Evolutionary conservation across 2,329 filamentous ascomycete species (phyloP), one percentile per base, ranked within the genome.

Genomic region (Neonectria punicea): DNA sequence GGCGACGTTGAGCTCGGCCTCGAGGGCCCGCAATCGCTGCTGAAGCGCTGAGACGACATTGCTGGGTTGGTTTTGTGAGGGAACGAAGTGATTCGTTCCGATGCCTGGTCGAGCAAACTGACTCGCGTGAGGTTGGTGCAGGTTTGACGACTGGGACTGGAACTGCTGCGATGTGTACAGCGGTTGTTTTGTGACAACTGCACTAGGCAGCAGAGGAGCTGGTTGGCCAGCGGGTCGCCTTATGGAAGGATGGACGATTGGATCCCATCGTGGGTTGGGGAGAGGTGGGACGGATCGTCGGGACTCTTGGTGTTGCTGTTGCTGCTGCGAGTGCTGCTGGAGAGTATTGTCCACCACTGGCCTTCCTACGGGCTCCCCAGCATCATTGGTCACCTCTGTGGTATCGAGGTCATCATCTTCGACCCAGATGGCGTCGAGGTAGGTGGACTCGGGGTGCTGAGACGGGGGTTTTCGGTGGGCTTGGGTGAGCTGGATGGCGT

Each of bases 401-500:
- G 88, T 85, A 72, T 89, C 87, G 50, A 90, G 79, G 56, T 87
- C 86, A 61, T 88, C 86, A 46, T 87, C 85, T 43, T 87, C 85
- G 58, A 85, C 80, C 71, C 81, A 82, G n/a, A 81, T 79, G 49
- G 81, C 80, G 22, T 82, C 77, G 44, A 78, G 73, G 18, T 76
- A 76, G 53, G 74, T 68, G 58, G 73, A 70, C 34, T 69, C 72
- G 14, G 66, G 69, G 4, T 55, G 67, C 16, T 69, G 72, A 20
- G 67, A 73, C 16, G 69, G 72, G 50, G 57, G 61, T 44, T 74
- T 75, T 3, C 71, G 68, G 14, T 72, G 73, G 25, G 69, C 70
- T 70, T 89, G 87, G 5, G 89, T 90, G 69, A 84, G 84, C 69
- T 86, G 85, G 68, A 90, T 87, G 43, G 89, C 89, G 73, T 86